Evolutionary conservation across 2,329 filamentous ascomycete genomes (phyloP).

Genomic region (Phyllachora maydis): DNA sequence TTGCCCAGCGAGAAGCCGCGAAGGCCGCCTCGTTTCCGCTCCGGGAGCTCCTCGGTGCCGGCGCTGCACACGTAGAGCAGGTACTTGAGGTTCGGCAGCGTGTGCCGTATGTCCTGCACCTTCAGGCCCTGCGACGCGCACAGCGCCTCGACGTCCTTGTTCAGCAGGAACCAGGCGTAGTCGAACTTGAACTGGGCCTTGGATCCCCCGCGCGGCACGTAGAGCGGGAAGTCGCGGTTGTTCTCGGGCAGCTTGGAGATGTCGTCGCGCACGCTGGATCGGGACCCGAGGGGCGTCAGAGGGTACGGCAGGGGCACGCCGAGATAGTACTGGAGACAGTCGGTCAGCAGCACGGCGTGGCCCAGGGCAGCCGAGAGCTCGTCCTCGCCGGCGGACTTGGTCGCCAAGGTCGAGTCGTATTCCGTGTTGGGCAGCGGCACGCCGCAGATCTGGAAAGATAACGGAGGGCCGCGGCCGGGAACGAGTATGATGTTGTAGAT

Average conservation of each 20-base stretch:
- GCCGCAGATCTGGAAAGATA: constrained; percentile 69
- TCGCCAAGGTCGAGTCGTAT: constrained; percentile 32
- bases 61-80: constrained; percentile 77
- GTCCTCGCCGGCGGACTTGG: constrained; percentile 30
- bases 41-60: constrained; percentile 42
- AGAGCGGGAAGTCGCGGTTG: constrained; percentile 65
- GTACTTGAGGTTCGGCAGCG: constrained; percentile 84
- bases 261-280: constrained; percentile 55
- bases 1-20: constrained; percentile 15
- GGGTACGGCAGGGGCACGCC: constrained; percentile 63
- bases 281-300: constrained; percentile 50
- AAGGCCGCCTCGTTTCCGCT: constrained; percentile 39
- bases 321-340: constrained; percentile 67
- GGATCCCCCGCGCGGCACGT: constrained; percentile 39
- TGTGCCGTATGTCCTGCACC: constrained; percentile 78
- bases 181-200: constrained; percentile 75
- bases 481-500: constrained; percentile 65
- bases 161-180: constrained; percentile 89
- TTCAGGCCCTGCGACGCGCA: constrained; percentile 48
- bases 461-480: constrained; percentile 29
- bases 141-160: constrained; percentile 72
- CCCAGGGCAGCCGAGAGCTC: constrained; percentile 64
- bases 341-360: constrained; percentile 54
- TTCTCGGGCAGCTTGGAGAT: constrained; percentile 36
- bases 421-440: constrained; percentile 62